Percentiles rank a stretch among this genome's conserved stretches.
These are phyloP conservation scores for Theobroma grandiflorum DNA, from an alignment of 441 rosid genomes.

Conservation along the genomic window DNA sequence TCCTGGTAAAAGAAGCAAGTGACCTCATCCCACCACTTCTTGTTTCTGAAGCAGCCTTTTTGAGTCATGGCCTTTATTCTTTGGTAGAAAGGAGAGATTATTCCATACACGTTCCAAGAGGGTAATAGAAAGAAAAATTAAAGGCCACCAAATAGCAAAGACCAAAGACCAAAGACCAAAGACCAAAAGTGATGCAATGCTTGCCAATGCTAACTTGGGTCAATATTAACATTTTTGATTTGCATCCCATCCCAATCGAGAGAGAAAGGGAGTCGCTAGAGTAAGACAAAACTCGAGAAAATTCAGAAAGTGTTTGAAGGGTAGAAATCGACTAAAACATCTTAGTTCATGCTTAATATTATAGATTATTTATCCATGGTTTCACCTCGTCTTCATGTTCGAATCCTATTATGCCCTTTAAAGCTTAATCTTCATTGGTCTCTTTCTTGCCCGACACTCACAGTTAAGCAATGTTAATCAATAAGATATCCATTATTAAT, in stretches of 20 bases:
- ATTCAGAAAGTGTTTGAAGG: no score
- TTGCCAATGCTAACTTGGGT: neutral
- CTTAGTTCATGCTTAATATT: no score
- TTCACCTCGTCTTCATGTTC: no score
- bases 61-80: neutral
- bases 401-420: neutral
- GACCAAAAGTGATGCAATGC: neutral
- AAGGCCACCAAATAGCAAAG: no score
- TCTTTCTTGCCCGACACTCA: no score
- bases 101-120: neutral
- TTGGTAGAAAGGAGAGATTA: slow-evolving; percentile 15
- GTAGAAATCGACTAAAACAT: no score
- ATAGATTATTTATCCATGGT: no score
- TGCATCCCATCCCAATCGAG: neutral
- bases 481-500: no score
- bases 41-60: neutral
- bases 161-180: neutral
- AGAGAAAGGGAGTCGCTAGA: no score
- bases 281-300: no score
- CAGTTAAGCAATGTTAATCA: no score
- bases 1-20: neutral
- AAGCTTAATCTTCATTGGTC: neutral
- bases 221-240: neutral
- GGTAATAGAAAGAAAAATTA: neutral
- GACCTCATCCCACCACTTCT: slow-evolving; percentile 23